Evolutionary conservation across 2,329 filamentous ascomycete genomes (phyloP).

Genomic region (Hortaea werneckii): DNA sequence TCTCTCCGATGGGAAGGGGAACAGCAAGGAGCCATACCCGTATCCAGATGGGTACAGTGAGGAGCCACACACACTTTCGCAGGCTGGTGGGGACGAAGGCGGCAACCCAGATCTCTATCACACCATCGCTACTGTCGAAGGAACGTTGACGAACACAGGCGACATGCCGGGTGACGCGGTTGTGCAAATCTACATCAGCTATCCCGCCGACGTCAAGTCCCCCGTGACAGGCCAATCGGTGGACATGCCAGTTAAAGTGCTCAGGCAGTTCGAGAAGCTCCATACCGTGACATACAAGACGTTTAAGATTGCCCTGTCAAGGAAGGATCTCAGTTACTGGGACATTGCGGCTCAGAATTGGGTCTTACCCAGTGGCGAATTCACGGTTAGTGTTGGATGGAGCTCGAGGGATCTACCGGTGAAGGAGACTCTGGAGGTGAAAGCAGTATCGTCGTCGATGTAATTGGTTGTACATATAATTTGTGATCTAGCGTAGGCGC

Average conservation of each 20-base stretch:
- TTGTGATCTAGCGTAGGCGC: no score
- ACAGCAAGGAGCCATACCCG: neutral
- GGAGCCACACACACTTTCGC: slow-evolving; percentile 40
- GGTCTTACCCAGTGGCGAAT: slow-evolving; percentile 25
- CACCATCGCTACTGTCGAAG: slow-evolving; percentile 39
- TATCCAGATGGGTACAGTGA: slow-evolving; percentile 48
- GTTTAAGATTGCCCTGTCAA: slow-evolving; percentile 21
- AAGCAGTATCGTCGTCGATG: no score
- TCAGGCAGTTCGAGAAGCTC: slow-evolving; percentile 37
- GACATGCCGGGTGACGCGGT: slow-evolving; percentile 42
- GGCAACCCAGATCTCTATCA: slow-evolving; percentile 59
- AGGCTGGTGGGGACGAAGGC: slow-evolving; percentile 58
- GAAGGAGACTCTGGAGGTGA: neutral
- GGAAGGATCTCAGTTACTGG: slow-evolving; percentile 28
- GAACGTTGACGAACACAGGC: slow-evolving; percentile 46
- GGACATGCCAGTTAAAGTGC: slow-evolving; percentile 38
- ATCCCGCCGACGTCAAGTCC: slow-evolving; percentile 9
- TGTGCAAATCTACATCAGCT: slow-evolving; percentile 47
- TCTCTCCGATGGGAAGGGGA: neutral
- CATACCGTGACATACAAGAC: slow-evolving; percentile 13
- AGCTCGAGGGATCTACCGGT: slow-evolving; percentile 29
- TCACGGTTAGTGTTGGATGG: slow-evolving; percentile 21
- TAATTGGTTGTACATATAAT: no score
- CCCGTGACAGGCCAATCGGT: slow-evolving; percentile 3
- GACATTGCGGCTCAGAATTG: slow-evolving; percentile 27